A percentile compares a stretch with the other conserved stretches of the same genome.
Evolutionary conservation across 2,329 filamentous ascomycete genomes (phyloP).

Genomic region (Fusarium nurragi): DNA sequence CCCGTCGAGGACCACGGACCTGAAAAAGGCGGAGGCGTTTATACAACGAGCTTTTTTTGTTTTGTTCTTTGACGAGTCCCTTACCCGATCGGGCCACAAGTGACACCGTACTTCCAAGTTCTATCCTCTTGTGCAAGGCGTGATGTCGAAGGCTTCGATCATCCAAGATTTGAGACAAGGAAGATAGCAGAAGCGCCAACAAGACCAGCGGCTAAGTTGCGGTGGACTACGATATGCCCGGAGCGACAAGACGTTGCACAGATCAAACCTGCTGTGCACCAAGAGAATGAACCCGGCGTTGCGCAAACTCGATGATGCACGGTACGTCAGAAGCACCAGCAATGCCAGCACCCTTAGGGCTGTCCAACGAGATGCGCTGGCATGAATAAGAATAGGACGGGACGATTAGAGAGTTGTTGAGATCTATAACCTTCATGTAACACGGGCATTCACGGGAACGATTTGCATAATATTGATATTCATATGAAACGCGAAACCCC

Average conservation of each 20-base stretch:
- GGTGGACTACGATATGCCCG: constrained; percentile 1
- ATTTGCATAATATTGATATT: constrained; percentile 30
- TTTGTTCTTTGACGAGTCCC: background rate
- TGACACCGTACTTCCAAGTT: constrained; percentile 29
- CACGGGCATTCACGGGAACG: constrained; percentile 1
- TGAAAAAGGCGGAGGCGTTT: constrained; percentile 26
- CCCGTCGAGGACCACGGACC: background rate
- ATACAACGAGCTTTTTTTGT: constrained; percentile 18
- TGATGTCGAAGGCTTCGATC: constrained; percentile 30
- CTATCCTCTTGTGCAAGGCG: constrained; percentile 25
- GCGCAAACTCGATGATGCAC: constrained; percentile 10
- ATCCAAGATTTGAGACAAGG: background rate
- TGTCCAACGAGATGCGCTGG: constrained; percentile 31
- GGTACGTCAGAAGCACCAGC: constrained; percentile 4
- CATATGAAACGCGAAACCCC: constrained; percentile 32
- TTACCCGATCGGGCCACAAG: constrained; percentile 18
- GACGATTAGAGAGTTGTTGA: constrained; percentile 20
- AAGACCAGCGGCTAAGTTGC: constrained; percentile 6
- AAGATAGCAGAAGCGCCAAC: background rate
- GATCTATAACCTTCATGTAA: constrained; percentile 13
- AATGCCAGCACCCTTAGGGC: constrained; percentile 9
- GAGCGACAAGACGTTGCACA: constrained; percentile 8
- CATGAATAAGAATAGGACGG: constrained; percentile 21
- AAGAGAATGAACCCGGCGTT: constrained; percentile 10
- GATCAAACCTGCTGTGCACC: background rate